Base-by-base conservation (phyloP, 176 grass and related monocot species). In the Bonia amplexicaulis region DNA sequence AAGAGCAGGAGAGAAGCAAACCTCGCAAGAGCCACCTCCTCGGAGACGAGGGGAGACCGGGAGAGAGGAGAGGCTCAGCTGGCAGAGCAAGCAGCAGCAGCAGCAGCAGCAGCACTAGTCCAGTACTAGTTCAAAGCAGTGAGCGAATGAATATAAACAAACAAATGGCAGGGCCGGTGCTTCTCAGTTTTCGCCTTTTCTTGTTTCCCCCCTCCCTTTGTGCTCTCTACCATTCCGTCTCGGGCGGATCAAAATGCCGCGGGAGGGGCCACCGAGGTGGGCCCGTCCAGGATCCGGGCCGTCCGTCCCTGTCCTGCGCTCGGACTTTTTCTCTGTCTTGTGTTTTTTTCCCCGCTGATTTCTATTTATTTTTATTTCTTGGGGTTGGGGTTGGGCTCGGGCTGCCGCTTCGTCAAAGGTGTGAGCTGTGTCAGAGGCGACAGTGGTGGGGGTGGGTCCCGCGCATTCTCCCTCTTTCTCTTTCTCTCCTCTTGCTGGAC, bases 321-420 rank as follows among this genome's bases (percentile, higher is more conserved):
- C 69, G 80, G 84, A 84, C 84, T 87, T 87, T 90, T 87, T 73
- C 61, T 65, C 8, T 68, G 83, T 65, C 88, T 17, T 12, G 10
- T 7, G 3, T 23, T 33, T 73, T 71, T 71, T 72, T 42, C 2
- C 46, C 47, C 3, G 7, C 31, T 1, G 61, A 3, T 55, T 61
- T 79, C 84, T 61, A 14, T 17, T 48, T 6, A 5, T 42, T 72
- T 40, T 65, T 47, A 3, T 39, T 25, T 14, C 16, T 0, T 8
- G 12, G 27, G 1, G 10, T 76, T 81, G 73, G 57, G 73, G 47
- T 14, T 39, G 53, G 46, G 4, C 62, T 78, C 72, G 80, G 74
- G 80, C 42, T 69, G 69, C 80, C 75, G 89, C 76, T 87, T 87
- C 89, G 85, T 91, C 89, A 80, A 84, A 91, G 89, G 85, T 79